Evolutionary conservation across 441 rosid species (phyloP).

Genomic region (Breynia disticha): DNA sequence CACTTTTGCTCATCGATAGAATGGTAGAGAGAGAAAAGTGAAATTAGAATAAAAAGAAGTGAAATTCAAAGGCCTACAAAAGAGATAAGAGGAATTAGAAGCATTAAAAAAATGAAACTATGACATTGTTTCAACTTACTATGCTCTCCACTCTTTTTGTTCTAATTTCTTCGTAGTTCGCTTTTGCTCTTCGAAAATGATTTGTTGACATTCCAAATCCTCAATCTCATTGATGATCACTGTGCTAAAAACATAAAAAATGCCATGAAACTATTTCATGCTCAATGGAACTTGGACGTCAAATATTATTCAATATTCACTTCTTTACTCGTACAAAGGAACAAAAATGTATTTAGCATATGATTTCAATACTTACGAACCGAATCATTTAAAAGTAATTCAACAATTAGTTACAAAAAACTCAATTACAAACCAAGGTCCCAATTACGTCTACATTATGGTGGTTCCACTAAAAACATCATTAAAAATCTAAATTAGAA

Average conservation of each 20-base stretch:
- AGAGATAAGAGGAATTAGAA: not conserved
- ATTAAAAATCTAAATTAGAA: no score
- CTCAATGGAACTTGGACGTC: no score
- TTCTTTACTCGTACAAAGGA: no score
- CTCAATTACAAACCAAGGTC: not conserved
- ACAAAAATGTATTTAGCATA: no score
- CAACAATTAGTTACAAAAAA: not conserved
- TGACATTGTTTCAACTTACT: slow-evolving; percentile 52
- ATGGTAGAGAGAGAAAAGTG: no score
- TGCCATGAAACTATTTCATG: no score
- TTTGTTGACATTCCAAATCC: slow-evolving; percentile 33
- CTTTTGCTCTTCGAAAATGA: slow-evolving; percentile 37
- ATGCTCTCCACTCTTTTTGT: slow-evolving; percentile 32
- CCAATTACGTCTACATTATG: not conserved
- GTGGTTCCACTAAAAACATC: no score
- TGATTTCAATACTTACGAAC: no score
- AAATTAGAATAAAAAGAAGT: not conserved
- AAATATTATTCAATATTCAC: no score
- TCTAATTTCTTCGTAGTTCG: slow-evolving; percentile 30
- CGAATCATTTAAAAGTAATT: not conserved
- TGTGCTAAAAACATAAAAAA: slow-evolving; percentile 26
- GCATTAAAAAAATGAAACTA: no score
- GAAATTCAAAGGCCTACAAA: not conserved
- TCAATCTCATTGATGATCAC: slow-evolving; percentile 25
- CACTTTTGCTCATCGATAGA: no score